Evolutionary conservation across 371 early-diverging fungal genomes (phyloP).

Genomic region (Rhizopus delemar): DNA sequence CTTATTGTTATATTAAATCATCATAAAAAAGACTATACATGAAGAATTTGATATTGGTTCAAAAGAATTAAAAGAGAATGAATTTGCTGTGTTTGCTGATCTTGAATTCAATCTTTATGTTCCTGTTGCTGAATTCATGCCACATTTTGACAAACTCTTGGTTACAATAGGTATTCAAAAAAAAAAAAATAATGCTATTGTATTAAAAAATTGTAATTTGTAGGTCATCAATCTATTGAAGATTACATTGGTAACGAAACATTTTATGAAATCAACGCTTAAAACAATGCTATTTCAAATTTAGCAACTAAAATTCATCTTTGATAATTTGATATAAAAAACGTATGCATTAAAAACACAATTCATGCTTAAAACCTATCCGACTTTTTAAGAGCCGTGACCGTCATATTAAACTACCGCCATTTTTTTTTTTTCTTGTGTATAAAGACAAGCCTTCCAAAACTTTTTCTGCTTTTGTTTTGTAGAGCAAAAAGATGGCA

Average conservation of each 20-base stretch:
- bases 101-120: conserved; percentile 84
- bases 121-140: conserved; percentile 77
- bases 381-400: not conserved
- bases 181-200: not conserved
- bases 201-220: not conserved
- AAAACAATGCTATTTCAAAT: not conserved
- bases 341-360: not conserved
- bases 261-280: conserved; percentile 5
- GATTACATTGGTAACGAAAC: conserved; percentile 7
- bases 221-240: conserved; percentile 10
- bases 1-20: not conserved
- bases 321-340: not conserved
- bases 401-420: not conserved
- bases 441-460: conserved; percentile 15
- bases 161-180: not conserved
- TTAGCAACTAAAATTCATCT: not conserved
- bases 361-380: not conserved
- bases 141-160: conserved; percentile 81
- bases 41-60: conserved; percentile 66
- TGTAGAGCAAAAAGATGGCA: conserved; percentile 42
- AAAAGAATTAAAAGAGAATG: conserved; percentile 76
- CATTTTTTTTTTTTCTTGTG: not conserved
- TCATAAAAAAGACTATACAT: conserved; percentile 24
- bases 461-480: conserved; percentile 11
- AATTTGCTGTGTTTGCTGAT: conserved; percentile 81